Base-by-base conservation (phyloP, 2,329 filamentous ascomycete species). In the Apiospora hydei region DNA sequence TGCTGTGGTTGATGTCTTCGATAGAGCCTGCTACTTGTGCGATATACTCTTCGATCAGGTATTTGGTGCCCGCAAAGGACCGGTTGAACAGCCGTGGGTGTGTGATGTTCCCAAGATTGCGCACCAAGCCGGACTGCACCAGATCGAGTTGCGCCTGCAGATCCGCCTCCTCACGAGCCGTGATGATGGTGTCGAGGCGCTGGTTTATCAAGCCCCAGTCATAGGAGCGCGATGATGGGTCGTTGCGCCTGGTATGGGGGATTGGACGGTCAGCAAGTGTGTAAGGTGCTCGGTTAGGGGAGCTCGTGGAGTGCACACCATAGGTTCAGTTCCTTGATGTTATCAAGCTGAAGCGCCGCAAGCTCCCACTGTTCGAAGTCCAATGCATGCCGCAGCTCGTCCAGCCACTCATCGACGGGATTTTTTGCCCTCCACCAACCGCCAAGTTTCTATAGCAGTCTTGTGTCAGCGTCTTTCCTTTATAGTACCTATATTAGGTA, bases 41-140 rank as follows among this genome's bases (percentile, higher is more conserved):
- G 74, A 97, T 92, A 79, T 98, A 98, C 81, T 97, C 93, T 79
- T 98, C 95, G 74, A 98, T 97, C 67, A 98, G 84, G 70, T 93
- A 89, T 81, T 98, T 98, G 0, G 95, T 98, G 21, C 95, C 95
- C 1, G 93, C 92, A 79, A 96, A 96, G 16, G 94, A 93, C 72
- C 92, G 89, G 77, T 95, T 95, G 84, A 95, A 98, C 0, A 98
- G 86, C 74, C 91, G 91, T 2, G 94, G 90, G 1, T 92, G 89
- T 0, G 94, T 94, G 77, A 98, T 97, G 80, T 97, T 97, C 72
- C 94, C 95, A n/a, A 97, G 85, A 78, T 98, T 98, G 47, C 95
- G 91, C 43, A 97, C 89, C 24, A 93, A 86, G 3, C 91, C 94
- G 18, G 94, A 94, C 38, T 94, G 92, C 51, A 98, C 86, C 24